Conservation (phyloP, 2,329 filamentous ascomycete species). For the Colletotrichum cuscutae region DNA sequence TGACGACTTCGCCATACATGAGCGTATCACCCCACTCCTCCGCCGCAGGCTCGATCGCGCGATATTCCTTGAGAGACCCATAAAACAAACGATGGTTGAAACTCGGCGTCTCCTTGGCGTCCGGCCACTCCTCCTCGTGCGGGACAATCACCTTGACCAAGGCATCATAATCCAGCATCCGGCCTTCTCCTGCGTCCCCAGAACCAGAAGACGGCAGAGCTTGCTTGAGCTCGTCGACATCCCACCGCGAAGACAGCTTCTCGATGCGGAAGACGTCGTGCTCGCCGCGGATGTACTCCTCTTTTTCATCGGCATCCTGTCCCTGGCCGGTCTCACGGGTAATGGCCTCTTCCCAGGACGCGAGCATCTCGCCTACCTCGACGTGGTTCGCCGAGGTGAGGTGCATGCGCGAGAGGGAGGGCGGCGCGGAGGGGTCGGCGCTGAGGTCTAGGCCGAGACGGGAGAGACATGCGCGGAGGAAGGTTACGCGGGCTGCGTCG, state of each 20-base stretch:
- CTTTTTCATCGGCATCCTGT: conserved; percentile 35
- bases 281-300: conserved; percentile 81
- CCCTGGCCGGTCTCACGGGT: conserved; percentile 63
- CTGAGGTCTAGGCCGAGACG: conserved; percentile 87
- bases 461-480: conserved; percentile 80
- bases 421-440: conserved; percentile 74
- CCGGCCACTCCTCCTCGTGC: conserved; percentile 75
- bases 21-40: conserved; percentile 80
- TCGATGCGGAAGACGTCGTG: conserved; percentile 86
- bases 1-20: conserved; percentile 91
- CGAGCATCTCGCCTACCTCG: conserved; percentile 75
- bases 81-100: conserved; percentile 89
- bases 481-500: conserved; percentile 76
- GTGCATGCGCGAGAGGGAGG: conserved; percentile 84
- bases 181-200: conserved; percentile 53
- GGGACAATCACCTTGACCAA: conserved; percentile 79
- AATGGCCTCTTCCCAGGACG: conserved; percentile 74
- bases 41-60: conserved; percentile 63
- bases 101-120: conserved; percentile 78
- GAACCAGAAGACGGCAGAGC: conserved; percentile 50
- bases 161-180: conserved; percentile 78
- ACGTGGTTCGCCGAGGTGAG: conserved; percentile 75
- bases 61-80: conserved; percentile 75
- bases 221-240: conserved; percentile 63
- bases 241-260: conserved; percentile 70